phyloP scores from a whole-genome alignment of 1,284 basidiomycete genomes.

The Kalmanozyma brasiliensis region DNA sequence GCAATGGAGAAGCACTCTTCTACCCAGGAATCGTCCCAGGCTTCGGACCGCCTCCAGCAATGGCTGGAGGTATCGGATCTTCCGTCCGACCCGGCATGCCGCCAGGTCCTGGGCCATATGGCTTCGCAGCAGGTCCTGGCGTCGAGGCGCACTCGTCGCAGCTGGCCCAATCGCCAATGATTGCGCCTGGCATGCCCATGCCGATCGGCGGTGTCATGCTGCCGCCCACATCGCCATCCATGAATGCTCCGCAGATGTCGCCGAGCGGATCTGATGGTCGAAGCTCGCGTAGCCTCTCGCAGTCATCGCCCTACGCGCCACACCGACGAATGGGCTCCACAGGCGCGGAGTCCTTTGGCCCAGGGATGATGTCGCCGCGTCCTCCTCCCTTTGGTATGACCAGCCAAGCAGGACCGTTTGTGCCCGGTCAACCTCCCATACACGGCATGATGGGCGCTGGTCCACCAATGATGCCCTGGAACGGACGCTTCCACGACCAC shows the following conservation, averaged over 20 bases:
- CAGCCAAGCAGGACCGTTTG: constrained; percentile 28
- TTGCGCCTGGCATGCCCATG: constrained; percentile 38
- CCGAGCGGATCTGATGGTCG: constrained; percentile 15
- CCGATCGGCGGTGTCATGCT: constrained; percentile 22
- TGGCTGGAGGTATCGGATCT: constrained; percentile 28
- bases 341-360: constrained; percentile 22
- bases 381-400: constrained; percentile 34
- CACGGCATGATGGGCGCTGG: constrained; percentile 30
- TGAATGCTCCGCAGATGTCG: constrained; percentile 18
- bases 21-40: constrained; percentile 30
- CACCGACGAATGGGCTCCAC: constrained; percentile 34
- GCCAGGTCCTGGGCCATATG: constrained; percentile 31
- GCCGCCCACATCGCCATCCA: constrained; percentile 35
- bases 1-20: constrained; percentile 39
- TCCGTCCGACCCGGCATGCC: constrained; percentile 23
- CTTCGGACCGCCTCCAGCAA: constrained; percentile 20
- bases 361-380: constrained; percentile 28
- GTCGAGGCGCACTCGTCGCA: constrained; percentile 25
- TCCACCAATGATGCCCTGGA: constrained; percentile 28
- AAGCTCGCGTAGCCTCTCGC: constrained; percentile 27
- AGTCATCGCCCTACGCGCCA: constrained; percentile 24
- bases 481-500: constrained; percentile 42
- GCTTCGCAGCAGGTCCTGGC: constrained; percentile 12
- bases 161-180: constrained; percentile 39
- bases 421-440: constrained; percentile 28